These are phyloP conservation scores for Ajuga reptans DNA, from an alignment of 305 asterid genomes.

Conservation along the genomic window DNA sequence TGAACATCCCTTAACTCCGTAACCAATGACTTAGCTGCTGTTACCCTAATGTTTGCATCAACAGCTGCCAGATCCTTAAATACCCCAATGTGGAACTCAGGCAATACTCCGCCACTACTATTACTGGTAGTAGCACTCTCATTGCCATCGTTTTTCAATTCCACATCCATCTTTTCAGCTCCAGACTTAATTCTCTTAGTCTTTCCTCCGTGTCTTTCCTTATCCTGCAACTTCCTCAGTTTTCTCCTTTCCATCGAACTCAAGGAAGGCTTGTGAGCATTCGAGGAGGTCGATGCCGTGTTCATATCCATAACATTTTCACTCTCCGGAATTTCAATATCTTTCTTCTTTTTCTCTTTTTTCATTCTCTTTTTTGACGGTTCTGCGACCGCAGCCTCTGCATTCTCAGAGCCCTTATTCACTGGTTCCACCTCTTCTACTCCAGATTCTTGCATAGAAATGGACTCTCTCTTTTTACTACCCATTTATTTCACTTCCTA, in stretches of 20 bases:
- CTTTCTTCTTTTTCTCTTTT: slow-evolving; percentile 42
- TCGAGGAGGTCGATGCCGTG: slow-evolving; percentile 36
- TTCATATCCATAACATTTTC: slow-evolving; percentile 25
- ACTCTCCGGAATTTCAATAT: slow-evolving; percentile 15
- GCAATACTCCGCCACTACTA: slow-evolving; percentile 39
- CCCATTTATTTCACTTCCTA: slow-evolving; percentile 26
- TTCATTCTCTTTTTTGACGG: slow-evolving; percentile 49
- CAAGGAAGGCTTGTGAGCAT: slow-evolving; percentile 21
- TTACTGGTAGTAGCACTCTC: slow-evolving; percentile 29
- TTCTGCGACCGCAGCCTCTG: slow-evolving; percentile 27
- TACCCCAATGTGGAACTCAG: slow-evolving; percentile 82
- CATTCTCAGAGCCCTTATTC: slow-evolving; percentile 22
- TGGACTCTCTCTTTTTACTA: slow-evolving; percentile 45
- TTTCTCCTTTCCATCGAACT: slow-evolving; percentile 71
- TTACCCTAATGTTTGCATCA: slow-evolving; percentile 53
- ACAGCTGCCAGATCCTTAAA: slow-evolving; percentile 67
- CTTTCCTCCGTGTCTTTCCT: slow-evolving; percentile 37
- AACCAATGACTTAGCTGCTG: slow-evolving; percentile 63
- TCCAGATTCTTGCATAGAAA: slow-evolving; percentile 30
- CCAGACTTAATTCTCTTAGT: slow-evolving; percentile 16
- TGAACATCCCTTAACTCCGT: slow-evolving; percentile 63
- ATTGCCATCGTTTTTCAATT: slow-evolving; percentile 23
- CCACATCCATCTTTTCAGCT: slow-evolving; percentile 24
- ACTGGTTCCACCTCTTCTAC: slow-evolving; percentile 17
- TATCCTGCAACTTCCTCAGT: slow-evolving; percentile 45